Conservation (phyloP, 2,329 filamentous ascomycete species). For the Ceratocystis eucalypticola region DNA sequence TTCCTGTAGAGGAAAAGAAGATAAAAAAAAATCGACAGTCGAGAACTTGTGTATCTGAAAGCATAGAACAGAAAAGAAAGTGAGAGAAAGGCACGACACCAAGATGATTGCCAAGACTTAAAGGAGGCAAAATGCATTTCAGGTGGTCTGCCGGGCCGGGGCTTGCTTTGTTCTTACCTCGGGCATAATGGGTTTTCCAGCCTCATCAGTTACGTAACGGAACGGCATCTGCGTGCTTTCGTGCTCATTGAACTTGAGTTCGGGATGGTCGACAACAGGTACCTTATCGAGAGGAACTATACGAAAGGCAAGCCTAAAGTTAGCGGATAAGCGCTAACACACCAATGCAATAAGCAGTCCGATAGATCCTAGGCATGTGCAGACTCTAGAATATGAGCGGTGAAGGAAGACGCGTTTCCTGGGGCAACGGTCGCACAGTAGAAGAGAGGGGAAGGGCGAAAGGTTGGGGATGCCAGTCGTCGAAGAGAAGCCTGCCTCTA, state of each 20-base stretch:
- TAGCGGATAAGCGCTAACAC: background rate
- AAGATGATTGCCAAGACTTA: slow-evolving; percentile 1
- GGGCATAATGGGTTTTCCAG: slow-evolving; percentile 80
- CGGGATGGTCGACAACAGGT: slow-evolving; percentile 73
- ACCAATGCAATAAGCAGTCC: too few relatives aligned
- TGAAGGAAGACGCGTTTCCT: background rate
- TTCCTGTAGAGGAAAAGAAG: background rate
- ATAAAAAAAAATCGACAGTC: background rate
- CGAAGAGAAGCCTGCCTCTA: background rate
- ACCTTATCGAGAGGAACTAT: slow-evolving; percentile 66
- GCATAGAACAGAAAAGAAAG: background rate
- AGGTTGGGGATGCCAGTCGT: background rate
- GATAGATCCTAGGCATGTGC: background rate
- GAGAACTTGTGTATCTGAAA: background rate
- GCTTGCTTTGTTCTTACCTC: slow-evolving; percentile 43
- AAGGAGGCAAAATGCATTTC: background rate
- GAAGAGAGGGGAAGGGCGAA: background rate
- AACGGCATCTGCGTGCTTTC: slow-evolving; percentile 98
- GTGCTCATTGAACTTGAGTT: slow-evolving; percentile 77
- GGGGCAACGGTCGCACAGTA: background rate
- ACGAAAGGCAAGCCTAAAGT: background rate
- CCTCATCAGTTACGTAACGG: slow-evolving; percentile 67
- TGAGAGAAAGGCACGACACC: background rate
- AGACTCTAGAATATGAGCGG: background rate
- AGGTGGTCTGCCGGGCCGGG: background rate